These are phyloP conservation scores for Pseudocercospora eumusae DNA, from an alignment of 2,329 filamentous ascomycete species.

Conservation along the genomic window DNA sequence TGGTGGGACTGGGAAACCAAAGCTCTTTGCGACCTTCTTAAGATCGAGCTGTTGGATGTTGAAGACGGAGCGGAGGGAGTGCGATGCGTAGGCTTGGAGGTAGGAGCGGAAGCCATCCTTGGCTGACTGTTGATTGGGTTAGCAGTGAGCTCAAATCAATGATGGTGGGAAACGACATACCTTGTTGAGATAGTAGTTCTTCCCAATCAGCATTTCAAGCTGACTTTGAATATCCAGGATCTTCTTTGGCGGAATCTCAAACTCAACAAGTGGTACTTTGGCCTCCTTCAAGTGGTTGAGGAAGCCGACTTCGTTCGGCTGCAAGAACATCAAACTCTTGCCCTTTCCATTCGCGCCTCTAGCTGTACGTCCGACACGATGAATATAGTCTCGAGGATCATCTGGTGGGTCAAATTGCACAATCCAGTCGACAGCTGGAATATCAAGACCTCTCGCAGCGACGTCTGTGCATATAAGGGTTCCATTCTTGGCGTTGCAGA, in stretches of 20 bases:
- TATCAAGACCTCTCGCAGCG: constrained; percentile 90
- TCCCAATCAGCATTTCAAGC: constrained; percentile 87
- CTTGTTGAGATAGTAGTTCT: constrained; percentile 98
- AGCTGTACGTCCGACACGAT: constrained; percentile 93
- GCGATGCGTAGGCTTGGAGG: constrained; percentile 90
- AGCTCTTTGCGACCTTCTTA: constrained; percentile 79
- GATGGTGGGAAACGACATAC: no score
- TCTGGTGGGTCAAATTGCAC: constrained; percentile 81
- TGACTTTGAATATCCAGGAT: constrained; percentile 78
- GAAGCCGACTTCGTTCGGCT: constrained; percentile 90
- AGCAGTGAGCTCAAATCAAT: no score
- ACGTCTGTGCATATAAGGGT: constrained; percentile 96
- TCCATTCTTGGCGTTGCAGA: constrained; percentile 79
- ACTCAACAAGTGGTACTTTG: constrained; percentile 90
- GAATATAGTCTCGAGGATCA: constrained; percentile 74
- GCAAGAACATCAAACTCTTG: constrained; percentile 86
- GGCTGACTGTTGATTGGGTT: constrained; percentile 57
- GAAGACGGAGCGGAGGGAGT: constrained; percentile 79
- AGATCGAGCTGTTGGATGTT: constrained; percentile 81
- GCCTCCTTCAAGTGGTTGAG: constrained; percentile 87
- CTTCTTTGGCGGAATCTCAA: constrained; percentile 90
- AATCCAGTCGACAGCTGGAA: constrained; percentile 94
- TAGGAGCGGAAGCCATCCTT: constrained; percentile 83
- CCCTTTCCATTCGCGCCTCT: constrained; percentile 81
- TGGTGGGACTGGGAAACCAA: constrained; percentile 76